These are phyloP conservation scores for Arthrobotrys megalospora DNA, from an alignment of 2,329 filamentous ascomycete genomes.

Conservation along the genomic window DNA sequence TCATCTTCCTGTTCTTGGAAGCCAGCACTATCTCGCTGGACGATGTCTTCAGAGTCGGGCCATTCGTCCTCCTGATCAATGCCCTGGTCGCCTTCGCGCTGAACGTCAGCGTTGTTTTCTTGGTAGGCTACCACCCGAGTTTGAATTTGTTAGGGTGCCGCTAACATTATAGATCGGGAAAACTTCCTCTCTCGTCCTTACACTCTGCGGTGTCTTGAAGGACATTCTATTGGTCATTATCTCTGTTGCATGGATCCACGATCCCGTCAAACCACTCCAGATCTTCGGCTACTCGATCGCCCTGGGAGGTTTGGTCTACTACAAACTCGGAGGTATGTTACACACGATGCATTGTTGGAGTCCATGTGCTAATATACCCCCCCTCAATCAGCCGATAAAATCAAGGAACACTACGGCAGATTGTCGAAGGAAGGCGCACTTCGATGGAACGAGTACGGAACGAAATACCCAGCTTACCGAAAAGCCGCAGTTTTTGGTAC, in stretches of 20 bases:
- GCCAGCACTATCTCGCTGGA: conserved; percentile 78
- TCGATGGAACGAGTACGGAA: conserved; percentile 62
- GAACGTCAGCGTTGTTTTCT: conserved; percentile 87
- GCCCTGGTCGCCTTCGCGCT: conserved; percentile 84
- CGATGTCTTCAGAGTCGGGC: conserved; percentile 81
- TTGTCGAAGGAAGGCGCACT: conserved; percentile 60
- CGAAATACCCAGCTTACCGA: conserved; percentile 60
- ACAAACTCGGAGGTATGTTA: conserved; percentile 78
- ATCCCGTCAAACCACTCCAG: conserved; percentile 80
- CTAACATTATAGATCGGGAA: conserved; percentile 78
- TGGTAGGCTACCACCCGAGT: conserved; percentile 74
- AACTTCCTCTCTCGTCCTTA: conserved; percentile 87
- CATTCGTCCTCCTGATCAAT: conserved; percentile 81
- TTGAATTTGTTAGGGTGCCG: neutral
- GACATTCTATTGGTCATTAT: conserved; percentile 85
- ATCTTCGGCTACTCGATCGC: conserved; percentile 88
- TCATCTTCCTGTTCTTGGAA: conserved; percentile 81
- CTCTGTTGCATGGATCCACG: conserved; percentile 79
- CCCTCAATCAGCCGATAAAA: conserved; percentile 73
- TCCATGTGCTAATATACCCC: conserved; percentile 1
- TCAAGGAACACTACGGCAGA: conserved; percentile 73
- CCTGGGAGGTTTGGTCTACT: conserved; percentile 83
- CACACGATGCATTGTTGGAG: neutral
- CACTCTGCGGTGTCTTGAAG: conserved; percentile 88
- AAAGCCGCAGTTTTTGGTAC: conserved; percentile 59